These are phyloP conservation scores for Diophrys appendiculata DNA, from an alignment of 73 alveolate species.

Conservation along the genomic window DNA sequence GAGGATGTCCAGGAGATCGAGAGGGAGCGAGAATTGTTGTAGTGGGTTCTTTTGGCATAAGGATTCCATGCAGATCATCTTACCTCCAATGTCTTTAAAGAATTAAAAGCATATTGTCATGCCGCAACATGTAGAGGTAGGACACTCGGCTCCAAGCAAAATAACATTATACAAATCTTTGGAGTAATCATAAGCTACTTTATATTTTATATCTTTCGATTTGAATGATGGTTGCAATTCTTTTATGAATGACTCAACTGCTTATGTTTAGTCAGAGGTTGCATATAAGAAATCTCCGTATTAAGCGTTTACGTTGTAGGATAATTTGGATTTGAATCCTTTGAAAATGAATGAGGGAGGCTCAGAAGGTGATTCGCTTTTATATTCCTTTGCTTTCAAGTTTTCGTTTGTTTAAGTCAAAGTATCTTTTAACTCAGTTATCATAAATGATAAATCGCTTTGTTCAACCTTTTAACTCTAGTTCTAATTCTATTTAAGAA, in stretches of 20 bases:
- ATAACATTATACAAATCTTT: constrained; percentile 38
- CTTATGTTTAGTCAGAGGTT: background rate
- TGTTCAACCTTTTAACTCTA: background rate
- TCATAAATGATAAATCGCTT: background rate
- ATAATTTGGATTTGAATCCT: background rate
- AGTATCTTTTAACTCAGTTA: background rate
- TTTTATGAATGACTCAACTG: background rate
- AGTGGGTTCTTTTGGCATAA: constrained; percentile 55
- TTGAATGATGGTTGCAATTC: background rate
- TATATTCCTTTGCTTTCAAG: too few species aligned
- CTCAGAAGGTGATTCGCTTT: too few species aligned
- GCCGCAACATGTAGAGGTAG: constrained; percentile 46
- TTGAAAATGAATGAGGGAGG: too few species aligned
- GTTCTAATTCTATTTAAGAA: too few species aligned
- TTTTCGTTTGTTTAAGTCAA: background rate
- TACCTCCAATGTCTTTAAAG: constrained; percentile 44
- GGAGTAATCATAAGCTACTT: constrained; percentile 23
- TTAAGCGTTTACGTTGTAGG: background rate
- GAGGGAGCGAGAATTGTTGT: constrained; percentile 23
- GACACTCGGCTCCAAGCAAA: constrained; percentile 48
- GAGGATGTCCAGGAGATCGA: background rate
- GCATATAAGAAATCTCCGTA: constrained; percentile 4
- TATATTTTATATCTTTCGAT: background rate
- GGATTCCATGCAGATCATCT: constrained; percentile 57
- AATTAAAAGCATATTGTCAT: constrained; percentile 51